Base-by-base conservation (phyloP, 2,329 filamentous ascomycete species). In the Epichloe sibirici region DNA sequence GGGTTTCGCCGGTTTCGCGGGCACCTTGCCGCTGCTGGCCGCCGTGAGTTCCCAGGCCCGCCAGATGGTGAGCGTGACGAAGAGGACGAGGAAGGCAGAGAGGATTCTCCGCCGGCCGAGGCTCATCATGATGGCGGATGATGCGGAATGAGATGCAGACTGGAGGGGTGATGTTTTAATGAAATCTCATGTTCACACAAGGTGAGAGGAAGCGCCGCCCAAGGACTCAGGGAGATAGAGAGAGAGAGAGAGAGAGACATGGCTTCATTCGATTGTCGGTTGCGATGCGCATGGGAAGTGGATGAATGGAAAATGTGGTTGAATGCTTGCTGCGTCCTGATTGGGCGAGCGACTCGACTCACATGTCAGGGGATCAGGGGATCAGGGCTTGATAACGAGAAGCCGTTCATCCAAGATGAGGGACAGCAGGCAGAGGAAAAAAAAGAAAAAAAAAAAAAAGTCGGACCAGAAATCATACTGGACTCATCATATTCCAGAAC, bases 21-120 rank as follows among this genome's bases (percentile, higher is more conserved):
- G 49, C 46, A 23, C 25, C 9, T 48, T 45, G 45, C 45, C 49
- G 31, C 9, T 35, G 23, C 11, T 21, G 31, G 39, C 11, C 28
- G 48, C 42, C 25, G 45, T 46, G 50, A 56, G 49, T 38, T 55
- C 47, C 46, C 48, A 39, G 6, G 50, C 53, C 21, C 48, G 39
- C 54, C 53, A 53, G 38, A 53, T 40, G 34, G 48, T 55, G 15
- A 55, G 39, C n/a, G 53, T 2, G 40, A 45, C 48, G 40, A 55
- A 53, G 34, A 50, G 31, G 45, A 48, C 31, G 8, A 55, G 48
- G 8, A 53, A 25, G 44, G 15, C 28, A 7, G 45, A n/a, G 43
- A 55, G 50, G 17, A 53, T 51, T 39, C 53, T 47, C 46, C 53
- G 47, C 44, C 51, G 51, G 45, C 53, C 48, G 51, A 55, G 39